A percentile compares a stretch with the other conserved stretches of the same genome.
phyloP scores from a whole-genome alignment of 257 asterid genomes.

The Coffea eugenioides region DNA sequence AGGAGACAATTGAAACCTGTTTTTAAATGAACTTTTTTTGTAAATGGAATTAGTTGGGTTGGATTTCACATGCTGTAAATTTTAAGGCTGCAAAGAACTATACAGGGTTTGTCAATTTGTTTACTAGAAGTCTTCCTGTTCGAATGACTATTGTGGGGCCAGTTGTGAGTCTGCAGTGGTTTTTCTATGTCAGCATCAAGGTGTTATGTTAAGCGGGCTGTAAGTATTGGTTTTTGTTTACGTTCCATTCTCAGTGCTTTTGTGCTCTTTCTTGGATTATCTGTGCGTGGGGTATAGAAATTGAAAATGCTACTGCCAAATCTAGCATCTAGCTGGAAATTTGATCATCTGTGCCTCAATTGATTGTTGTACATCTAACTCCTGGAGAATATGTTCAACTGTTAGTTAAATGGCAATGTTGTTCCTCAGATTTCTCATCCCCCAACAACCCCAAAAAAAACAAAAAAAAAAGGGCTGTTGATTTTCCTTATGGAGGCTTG shows the following conservation, averaged over 20 bases:
- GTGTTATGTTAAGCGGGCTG: conserved; percentile 55
- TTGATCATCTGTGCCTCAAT: not conserved
- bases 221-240: conserved; percentile 33
- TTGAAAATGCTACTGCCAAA: not conserved
- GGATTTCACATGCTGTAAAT: conserved; percentile 7
- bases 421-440: not conserved
- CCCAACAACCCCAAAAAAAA: too few relatives aligned
- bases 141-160: conserved; percentile 67
- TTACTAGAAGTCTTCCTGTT: conserved; percentile 69
- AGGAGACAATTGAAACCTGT: conserved; percentile 25
- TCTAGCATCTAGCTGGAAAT: not conserved
- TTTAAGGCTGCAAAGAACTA: conserved; percentile 55
- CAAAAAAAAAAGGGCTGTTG: too few relatives aligned
- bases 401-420: not conserved
- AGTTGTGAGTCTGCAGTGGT: conserved; percentile 70
- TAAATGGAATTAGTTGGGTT: not conserved
- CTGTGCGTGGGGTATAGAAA: too few relatives aligned
- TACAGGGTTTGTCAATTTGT: conserved; percentile 57
- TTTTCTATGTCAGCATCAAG: conserved; percentile 71
- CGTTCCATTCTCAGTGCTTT: not conserved
- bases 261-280: too few relatives aligned
- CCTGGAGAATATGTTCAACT: not conserved
- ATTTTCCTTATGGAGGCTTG: not conserved
- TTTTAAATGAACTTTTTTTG: not conserved
- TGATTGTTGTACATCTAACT: not conserved